These are phyloP conservation scores for Ramaria sp. DNA, from an alignment of 768 basidiomycete genomes.

Conservation along the genomic window DNA sequence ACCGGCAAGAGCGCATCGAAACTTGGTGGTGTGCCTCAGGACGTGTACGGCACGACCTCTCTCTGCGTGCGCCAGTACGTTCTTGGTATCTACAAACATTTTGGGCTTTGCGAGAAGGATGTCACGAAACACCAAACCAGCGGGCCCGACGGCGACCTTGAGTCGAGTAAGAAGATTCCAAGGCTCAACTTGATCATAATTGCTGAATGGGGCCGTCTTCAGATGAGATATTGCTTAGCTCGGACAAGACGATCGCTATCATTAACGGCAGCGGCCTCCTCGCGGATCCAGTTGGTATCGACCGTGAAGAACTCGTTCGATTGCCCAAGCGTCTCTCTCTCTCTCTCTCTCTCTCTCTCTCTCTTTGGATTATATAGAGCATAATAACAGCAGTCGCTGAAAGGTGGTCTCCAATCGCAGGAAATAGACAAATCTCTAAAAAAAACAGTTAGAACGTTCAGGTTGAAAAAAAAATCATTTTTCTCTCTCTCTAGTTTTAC, in stretches of 20 bases:
- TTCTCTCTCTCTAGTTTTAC: too few relatives aligned
- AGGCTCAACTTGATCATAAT: too few relatives aligned
- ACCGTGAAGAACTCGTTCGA: conserved; percentile 80
- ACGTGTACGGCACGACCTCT: conserved; percentile 81
- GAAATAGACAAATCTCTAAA: too few relatives aligned
- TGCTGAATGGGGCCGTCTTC: conserved; percentile 7
- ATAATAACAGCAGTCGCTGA: too few relatives aligned
- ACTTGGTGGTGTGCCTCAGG: conserved; percentile 58
- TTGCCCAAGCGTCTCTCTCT: conserved; percentile 87
- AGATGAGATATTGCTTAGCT: conserved; percentile 94
- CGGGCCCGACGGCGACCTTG: conserved; percentile 94
- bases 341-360: too few relatives aligned
- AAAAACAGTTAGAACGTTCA: too few relatives aligned
- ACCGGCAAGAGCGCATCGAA: conserved; percentile 88
- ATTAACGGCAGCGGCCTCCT: conserved; percentile 96
- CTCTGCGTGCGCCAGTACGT: conserved; percentile 92
- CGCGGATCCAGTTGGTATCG: conserved; percentile 79
- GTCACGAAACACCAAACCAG: conserved; percentile 98
- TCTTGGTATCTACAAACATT: conserved; percentile 87
- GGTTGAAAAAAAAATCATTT: too few relatives aligned
- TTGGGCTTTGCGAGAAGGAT: conserved; percentile 88
- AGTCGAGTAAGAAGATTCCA: conserved; percentile 90
- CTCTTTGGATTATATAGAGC: too few relatives aligned
- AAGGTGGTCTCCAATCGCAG: too few relatives aligned
- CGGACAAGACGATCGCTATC: conserved; percentile 88